A percentile compares a stretch with the other conserved stretches of the same genome.
Evolutionary conservation across 2,329 filamentous ascomycete genomes (phyloP).

Genomic region (Tolypocladium endophyticum): DNA sequence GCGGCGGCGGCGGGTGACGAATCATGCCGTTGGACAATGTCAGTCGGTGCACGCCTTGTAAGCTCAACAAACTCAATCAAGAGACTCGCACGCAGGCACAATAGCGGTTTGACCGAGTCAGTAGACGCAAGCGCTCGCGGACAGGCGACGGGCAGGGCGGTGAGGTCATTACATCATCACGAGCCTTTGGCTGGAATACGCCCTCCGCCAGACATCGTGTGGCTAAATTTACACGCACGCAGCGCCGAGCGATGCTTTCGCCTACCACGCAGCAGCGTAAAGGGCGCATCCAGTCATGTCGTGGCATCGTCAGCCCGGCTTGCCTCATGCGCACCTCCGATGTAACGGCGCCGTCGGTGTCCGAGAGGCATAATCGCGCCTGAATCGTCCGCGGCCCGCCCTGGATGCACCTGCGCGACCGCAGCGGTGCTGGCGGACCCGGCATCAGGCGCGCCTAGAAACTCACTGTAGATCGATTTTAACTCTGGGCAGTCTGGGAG

Average conservation of each 20-base stretch:
- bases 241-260: neutral
- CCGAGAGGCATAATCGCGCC: neutral
- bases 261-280: neutral
- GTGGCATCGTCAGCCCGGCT: neutral
- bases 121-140: neutral
- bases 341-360: neutral
- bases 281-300: neutral
- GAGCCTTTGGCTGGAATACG: neutral
- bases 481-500: neutral
- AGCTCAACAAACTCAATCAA: neutral
- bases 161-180: neutral
- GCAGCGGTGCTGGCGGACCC: no score
- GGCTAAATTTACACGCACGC: neutral
- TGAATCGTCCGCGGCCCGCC: neutral
- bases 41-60: neutral
- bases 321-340: neutral
- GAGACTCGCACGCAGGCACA: neutral
- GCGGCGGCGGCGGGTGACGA: neutral
- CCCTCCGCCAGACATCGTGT: neutral
- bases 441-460: neutral
- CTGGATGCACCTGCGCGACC: neutral
- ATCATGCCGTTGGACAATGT: neutral
- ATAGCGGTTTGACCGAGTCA: neutral
- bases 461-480: neutral
- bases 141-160: neutral